A percentile compares a stretch with the other conserved stretches of the same genome.
phyloP scores from a whole-genome alignment of 306 rosid genomes.

The Crotalaria pallida region DNA sequence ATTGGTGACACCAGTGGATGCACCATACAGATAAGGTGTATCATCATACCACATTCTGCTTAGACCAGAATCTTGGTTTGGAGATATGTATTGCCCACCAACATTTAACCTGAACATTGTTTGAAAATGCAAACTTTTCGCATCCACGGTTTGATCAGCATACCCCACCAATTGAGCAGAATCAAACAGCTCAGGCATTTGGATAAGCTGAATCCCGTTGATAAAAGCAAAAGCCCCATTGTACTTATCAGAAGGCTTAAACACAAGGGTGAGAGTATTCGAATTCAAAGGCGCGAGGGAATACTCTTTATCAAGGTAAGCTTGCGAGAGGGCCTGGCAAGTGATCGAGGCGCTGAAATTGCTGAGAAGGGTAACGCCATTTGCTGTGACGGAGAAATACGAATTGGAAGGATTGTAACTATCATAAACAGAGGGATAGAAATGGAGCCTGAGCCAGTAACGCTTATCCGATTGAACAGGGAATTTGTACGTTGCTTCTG shows the following conservation, averaged over 20 bases:
- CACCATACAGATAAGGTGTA: constrained; percentile 35
- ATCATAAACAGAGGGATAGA: constrained; percentile 35
- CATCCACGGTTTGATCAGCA: constrained; percentile 15
- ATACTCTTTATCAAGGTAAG: constrained; percentile 39
- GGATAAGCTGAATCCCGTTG: constrained; percentile 36
- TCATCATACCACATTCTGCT: constrained; percentile 50
- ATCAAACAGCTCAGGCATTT: constrained; percentile 35
- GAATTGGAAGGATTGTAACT: constrained; percentile 18
- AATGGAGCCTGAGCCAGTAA: constrained; percentile 48
- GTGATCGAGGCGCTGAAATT: constrained; percentile 43
- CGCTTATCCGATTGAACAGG: constrained; percentile 20
- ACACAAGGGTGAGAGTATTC: constrained; percentile 14
- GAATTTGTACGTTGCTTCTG: constrained; percentile 31
- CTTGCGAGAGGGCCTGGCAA: constrained; percentile 44
- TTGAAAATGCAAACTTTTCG: constrained; percentile 14
- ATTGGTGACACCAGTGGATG: constrained; percentile 28
- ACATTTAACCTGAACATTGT: constrained; percentile 50
- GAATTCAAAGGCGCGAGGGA: constrained; percentile 37
- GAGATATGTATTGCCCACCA: constrained; percentile 47
- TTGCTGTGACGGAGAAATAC: constrained; percentile 35
- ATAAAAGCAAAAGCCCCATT: constrained; percentile 33
- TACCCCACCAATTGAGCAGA: constrained; percentile 23
- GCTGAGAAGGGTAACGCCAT: constrained; percentile 27
- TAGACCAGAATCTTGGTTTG: constrained; percentile 35
- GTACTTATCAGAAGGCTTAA: constrained; percentile 37